Percentiles rank a stretch among this genome's conserved stretches.
Conservation (phyloP, 495 filamentous ascomycete species). For the Penicillium manginii region DNA sequence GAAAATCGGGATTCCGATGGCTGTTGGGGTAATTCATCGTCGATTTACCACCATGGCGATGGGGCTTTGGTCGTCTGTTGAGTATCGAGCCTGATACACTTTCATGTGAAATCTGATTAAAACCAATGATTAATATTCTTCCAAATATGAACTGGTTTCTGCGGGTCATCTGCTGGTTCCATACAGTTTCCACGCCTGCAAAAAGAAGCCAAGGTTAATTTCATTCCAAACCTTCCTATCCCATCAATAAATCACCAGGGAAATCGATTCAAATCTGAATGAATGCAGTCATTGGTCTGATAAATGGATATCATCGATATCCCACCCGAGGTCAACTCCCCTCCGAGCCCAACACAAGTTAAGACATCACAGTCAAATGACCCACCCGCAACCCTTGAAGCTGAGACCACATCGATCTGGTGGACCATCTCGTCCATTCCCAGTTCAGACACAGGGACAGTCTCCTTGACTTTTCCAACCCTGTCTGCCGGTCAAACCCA, state of each 20-base stretch:
- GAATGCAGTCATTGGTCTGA: no score
- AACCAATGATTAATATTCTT: no score
- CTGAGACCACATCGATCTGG: neutral
- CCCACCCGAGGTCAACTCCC: neutral
- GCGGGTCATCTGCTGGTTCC: no score
- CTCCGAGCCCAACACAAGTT: neutral
- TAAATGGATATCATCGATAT: neutral
- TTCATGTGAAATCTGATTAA: neutral
- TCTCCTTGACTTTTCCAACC: neutral
- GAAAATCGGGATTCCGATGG: neutral
- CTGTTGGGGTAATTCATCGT: neutral
- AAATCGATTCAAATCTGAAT: no score
- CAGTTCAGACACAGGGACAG: neutral
- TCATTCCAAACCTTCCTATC: no score
- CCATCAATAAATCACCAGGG: no score
- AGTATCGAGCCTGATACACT: neutral
- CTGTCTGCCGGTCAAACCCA: no score
- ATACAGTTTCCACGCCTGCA: no score
- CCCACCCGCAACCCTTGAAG: neutral
- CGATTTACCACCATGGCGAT: neutral
- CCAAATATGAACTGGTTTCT: no score
- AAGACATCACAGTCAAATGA: constrained; percentile 2
- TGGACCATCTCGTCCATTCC: neutral
- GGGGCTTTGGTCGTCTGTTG: neutral
- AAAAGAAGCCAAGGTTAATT: no score